phyloP scores from a whole-genome alignment of 768 basidiomycete genomes.

The Lentinula boryana region DNA sequence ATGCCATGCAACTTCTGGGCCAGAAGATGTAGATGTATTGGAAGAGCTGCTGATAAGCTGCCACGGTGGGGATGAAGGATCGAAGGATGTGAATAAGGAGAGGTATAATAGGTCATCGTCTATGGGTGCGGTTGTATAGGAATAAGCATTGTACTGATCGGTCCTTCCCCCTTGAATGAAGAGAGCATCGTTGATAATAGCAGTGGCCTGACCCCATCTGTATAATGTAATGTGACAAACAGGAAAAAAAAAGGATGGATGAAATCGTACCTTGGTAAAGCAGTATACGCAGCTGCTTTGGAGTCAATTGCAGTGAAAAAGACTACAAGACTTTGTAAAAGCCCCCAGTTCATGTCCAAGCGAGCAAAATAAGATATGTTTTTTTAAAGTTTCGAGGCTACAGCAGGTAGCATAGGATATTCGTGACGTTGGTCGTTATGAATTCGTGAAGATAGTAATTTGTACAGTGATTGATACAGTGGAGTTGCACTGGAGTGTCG shows the following conservation, averaged over 20 bases:
- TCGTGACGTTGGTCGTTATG: slow-evolving; percentile 5
- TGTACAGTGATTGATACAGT: background rate
- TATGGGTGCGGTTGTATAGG: slow-evolving; percentile 72
- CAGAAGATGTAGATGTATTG: slow-evolving; percentile 38
- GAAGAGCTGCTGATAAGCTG: slow-evolving; percentile 42
- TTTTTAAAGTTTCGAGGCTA: background rate
- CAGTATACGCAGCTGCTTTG: background rate
- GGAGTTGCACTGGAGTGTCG: background rate
- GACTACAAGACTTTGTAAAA: background rate
- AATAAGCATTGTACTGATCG: slow-evolving; percentile 59
- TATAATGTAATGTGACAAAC: too few species aligned
- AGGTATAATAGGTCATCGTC: slow-evolving; percentile 65
- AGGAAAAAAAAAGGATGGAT: background rate
- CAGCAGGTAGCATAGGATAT: background rate
- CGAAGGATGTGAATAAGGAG: slow-evolving; percentile 56
- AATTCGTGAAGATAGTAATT: slow-evolving; percentile 2
- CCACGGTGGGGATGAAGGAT: slow-evolving; percentile 65
- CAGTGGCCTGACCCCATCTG: slow-evolving; percentile 83
- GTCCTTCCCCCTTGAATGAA: slow-evolving; percentile 80
- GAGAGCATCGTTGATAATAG: slow-evolving; percentile 51
- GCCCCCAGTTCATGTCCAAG: background rate
- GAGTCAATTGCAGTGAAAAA: background rate
- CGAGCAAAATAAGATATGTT: background rate
- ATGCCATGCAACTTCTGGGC: slow-evolving; percentile 74
- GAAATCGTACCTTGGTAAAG: background rate